Base-by-base conservation (phyloP, 176 grass and related monocot genomes). In the Miscanthus lutarioriparius region DNA sequence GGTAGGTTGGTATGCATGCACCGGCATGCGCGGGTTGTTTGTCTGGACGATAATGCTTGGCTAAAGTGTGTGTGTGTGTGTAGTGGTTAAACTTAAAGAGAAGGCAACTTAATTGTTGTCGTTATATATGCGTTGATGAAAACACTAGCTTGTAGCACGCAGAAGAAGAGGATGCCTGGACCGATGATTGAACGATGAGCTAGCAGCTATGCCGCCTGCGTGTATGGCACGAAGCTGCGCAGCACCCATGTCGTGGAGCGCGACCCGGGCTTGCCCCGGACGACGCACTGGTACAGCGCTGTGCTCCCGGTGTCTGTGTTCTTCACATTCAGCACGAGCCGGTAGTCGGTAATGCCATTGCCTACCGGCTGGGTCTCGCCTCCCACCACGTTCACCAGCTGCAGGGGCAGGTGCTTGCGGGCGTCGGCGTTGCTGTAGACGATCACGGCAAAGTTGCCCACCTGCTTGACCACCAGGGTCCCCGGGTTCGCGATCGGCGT, bases 201-300 rank as follows among this genome's bases (percentile, higher is more conserved):
- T 54, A 54, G 6, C 10, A 13, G 25, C 61, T 64, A 64, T 30
- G 61, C 12, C 7, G 17, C 3, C 32, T 11, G 64, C 39, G 49
- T 81, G 73, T 59, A 37, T 12, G 3, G 49, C 67, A 27, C 53
- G 75, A 84, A 89, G 87, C 69, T 59, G 68, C 2, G 68, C 20
- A 89, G 87, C 82, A 75, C 43, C 87, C 76, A 88, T 2, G 69
- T n/a, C 23, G 23, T 74, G 68, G 87, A 17, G 59, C 36, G 59
- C 15, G 81, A 74, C 1, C 87, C 87, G 26, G 75, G 81, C 45
- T 44, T 62, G 19, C 87, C 87, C 75, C 81, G 17, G 58, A 80
- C 81, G 35, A 67, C 19, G 81, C 67, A 79, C 68, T 66, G 33
- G 68, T 80, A 88, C 26, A 10, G 12, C 20, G 13, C 49, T 0